Base-by-base conservation (phyloP, 139 green algal genomes). In the Coccomyxa sp. region DNA sequence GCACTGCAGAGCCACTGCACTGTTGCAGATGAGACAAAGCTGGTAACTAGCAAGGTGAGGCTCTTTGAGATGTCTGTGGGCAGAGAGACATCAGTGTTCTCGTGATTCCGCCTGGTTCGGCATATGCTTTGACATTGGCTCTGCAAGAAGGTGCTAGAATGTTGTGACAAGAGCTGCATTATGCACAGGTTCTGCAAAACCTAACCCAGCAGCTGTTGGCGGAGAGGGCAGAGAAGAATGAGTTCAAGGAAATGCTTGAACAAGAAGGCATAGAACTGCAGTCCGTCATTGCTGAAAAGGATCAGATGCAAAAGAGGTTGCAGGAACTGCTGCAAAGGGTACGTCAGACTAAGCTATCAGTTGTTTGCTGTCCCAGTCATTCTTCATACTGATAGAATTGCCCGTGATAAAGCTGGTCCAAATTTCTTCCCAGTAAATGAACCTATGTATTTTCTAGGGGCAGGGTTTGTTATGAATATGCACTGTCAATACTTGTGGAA, bases 151-250 rank as follows among this genome's bases (percentile, higher is more conserved):
- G 21, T 23, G 21, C 23, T 4, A 23, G 23, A 4, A 27, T 9
- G 23, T 74, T 27, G 23, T 74, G 66, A 30, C 66, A 74, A 23
- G 23, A 30, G 66, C 21, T 74, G 23, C 66, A 27, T 30, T 9
- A n/a, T 31, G 71, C 31, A 11, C 71, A 78, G 71, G 71, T 78
- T 27, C 23, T 78, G 71, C 71, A 45, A 11, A 32, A 31, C 71
- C 71, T 78, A n/a, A 78, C 71, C 25, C 71, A 78, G 71, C 71
- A 78, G 71, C 14, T n/a, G 27, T n/a, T 78, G 71, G 71, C 71
- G 23, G 14, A 45, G 71, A 31, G 27, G 14, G 71, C 71, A 16
- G 71, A 78, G 12, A 78, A 78, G 71, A 30, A 45, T 30, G 71
- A 78, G 27, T n/a, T 78, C 25, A 27, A 32, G 71, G 71, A 78